These are phyloP conservation scores for Cryptomeria japonica DNA, from an alignment of 75 land plant genomes.

Conservation along the genomic window DNA sequence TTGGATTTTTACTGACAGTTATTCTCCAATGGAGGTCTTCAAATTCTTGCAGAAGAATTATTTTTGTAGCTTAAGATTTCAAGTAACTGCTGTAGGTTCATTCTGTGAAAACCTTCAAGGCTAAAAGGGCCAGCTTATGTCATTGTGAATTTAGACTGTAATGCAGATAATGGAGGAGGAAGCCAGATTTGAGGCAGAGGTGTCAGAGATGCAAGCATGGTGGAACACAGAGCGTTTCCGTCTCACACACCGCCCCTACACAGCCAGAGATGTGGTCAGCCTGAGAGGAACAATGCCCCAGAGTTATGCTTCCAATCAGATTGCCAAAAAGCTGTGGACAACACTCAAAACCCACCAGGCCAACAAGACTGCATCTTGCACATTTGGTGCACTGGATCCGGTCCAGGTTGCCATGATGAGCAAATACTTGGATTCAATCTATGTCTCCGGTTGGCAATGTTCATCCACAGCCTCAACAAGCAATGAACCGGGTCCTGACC, in stretches of 20 bases:
- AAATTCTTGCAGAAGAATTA: neutral
- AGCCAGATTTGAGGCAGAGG: slow-evolving; percentile 72
- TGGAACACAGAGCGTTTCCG: slow-evolving; percentile 77
- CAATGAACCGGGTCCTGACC: slow-evolving; percentile 94
- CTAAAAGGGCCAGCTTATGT: neutral
- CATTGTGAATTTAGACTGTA: neutral
- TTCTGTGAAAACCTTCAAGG: neutral
- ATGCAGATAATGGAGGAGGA: slow-evolving; percentile 78
- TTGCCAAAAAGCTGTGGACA: slow-evolving; percentile 87
- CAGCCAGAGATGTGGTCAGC: slow-evolving; percentile 76
- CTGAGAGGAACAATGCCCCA: slow-evolving; percentile 71
- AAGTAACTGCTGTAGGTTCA: neutral
- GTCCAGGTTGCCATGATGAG: slow-evolving; percentile 96
- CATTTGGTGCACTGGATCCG: slow-evolving; percentile 90
- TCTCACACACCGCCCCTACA: slow-evolving; percentile 74
- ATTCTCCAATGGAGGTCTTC: neutral
- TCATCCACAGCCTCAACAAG: slow-evolving; percentile 86
- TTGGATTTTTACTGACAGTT: too few species aligned
- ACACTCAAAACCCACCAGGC: slow-evolving; percentile 80
- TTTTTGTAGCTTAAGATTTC: neutral
- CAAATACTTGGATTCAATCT: slow-evolving; percentile 82
- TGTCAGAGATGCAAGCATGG: slow-evolving; percentile 82
- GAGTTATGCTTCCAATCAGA: slow-evolving; percentile 62
- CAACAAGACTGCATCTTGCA: slow-evolving; percentile 76
- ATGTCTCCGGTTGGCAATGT: slow-evolving; percentile 88